Base-by-base conservation (phyloP, 257 asterid genomes). In the Paulownia fortunei region DNA sequence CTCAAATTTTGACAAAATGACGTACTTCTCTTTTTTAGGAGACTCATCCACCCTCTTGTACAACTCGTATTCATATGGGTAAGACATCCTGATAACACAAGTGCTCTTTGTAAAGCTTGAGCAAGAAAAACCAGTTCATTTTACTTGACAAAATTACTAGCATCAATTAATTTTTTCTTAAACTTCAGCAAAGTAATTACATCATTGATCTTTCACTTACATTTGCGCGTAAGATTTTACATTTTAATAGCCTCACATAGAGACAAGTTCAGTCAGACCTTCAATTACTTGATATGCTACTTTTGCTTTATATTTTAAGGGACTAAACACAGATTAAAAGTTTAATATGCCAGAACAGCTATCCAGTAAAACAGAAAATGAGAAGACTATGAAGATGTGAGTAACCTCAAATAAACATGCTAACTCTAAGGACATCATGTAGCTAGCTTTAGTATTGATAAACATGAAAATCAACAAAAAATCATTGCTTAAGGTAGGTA, bases 41-140 rank as follows among this genome's bases (percentile, higher is more conserved):
- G 94, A 77, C 78, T 70, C 97, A 32, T 91, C 98, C 1, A 91
- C 87, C 84, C 99, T 92, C 90, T 87, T 91, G 93, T 87, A 92
- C 86, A 94, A 27, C 86, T 94, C 97, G 39, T 94, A 92, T 56
- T 82, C 88, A 19, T 90, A 82, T 5, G 99, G 99, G 42, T 94
- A 82, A 8, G 97, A 78, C 99, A 91, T 91, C 92, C 99, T 94
- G 82, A 76, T 51, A 80, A 64, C 36, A 64, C 32, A 63, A 76
- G 62, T 73, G 66, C 30, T 18, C 37, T 9, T 47, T 13, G 60
- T 77, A 58, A n/a, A 70, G 67, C 71, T 64, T 37, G 55, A 19
- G 26, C 34, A 15, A 64, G 27, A 77, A n/a, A 59, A 27, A 52
- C 62, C 26, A 26, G 49, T 47, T 64, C 80, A 60, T 30, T 44